phyloP scores from a whole-genome alignment of 2,329 filamentous ascomycete species.

The Venturia carpophila region DNA sequence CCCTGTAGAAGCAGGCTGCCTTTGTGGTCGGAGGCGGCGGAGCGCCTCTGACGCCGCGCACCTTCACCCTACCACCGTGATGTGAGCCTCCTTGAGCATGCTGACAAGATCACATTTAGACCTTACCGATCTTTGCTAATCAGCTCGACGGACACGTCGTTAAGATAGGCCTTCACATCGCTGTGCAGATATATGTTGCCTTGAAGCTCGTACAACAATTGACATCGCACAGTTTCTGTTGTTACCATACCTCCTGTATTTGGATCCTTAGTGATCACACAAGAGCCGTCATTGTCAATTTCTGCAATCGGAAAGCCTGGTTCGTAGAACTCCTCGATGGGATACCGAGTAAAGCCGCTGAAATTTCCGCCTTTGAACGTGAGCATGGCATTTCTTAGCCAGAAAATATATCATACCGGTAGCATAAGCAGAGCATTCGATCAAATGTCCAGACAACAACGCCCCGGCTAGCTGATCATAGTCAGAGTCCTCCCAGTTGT shows the following conservation, averaged over 20 bases:
- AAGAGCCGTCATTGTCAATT: constrained; percentile 26
- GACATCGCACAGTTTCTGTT: constrained; percentile 42
- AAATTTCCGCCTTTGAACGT: constrained; percentile 39
- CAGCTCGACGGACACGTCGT: constrained; percentile 46
- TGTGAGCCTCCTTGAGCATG: neutral
- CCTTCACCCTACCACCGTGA: constrained; percentile 34
- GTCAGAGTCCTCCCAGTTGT: constrained; percentile 34
- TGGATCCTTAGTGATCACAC: constrained; percentile 30
- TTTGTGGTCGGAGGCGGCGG: constrained; percentile 40
- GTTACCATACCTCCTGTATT: constrained; percentile 28
- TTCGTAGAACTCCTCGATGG: constrained; percentile 28
- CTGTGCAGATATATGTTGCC: constrained; percentile 51
- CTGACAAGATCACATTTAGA: neutral
- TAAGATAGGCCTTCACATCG: constrained; percentile 47
- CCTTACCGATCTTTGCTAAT: constrained; percentile 35
- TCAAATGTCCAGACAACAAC: constrained; percentile 38
- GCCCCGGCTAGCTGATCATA: constrained; percentile 36
- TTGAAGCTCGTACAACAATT: constrained; percentile 48
- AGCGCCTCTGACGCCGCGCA: constrained; percentile 38
- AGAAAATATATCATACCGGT: constrained; percentile 42
- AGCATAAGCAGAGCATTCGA: constrained; percentile 38
- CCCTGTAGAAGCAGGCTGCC: constrained; percentile 38
- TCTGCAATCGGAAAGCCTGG: constrained; percentile 32
- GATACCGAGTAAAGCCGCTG: constrained; percentile 36
- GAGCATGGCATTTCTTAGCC: constrained; percentile 22